Conservation (phyloP, 2,329 filamentous ascomycete genomes). For the Zymoseptoria brevis region DNA sequence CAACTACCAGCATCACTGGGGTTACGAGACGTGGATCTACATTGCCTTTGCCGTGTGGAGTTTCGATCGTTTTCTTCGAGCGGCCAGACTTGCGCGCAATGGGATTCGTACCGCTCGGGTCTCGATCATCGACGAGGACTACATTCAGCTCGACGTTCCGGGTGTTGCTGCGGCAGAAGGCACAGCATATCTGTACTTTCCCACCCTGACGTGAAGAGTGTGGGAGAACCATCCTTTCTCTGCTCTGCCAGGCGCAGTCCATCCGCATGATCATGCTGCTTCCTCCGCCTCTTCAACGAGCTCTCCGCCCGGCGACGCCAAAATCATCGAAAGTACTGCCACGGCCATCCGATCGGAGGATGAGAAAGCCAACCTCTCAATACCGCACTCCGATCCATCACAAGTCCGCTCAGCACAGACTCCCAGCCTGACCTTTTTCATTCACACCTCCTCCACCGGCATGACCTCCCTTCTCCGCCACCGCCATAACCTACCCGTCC, state of each 20-base stretch:
- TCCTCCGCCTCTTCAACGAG: not conserved
- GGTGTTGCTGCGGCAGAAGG: conserved; percentile 31
- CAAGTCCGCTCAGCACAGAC: not conserved
- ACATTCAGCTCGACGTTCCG: conserved; percentile 38
- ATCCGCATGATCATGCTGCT: not conserved
- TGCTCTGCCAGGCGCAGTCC: not conserved
- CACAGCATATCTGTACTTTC: conserved; percentile 45
- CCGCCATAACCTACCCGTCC: conserved; percentile 12
- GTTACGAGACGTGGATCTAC: conserved; percentile 44
- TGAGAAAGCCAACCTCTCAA: not conserved
- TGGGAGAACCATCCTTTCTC: conserved; percentile 54
- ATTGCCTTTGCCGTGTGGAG: conserved; percentile 38
- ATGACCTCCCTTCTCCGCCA: conserved; percentile 29
- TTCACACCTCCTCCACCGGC: conserved; percentile 30
- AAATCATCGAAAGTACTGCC: not conserved
- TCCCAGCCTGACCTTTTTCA: conserved; percentile 30
- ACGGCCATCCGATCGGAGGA: not conserved
- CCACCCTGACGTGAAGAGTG: conserved; percentile 32
- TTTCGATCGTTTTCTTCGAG: conserved; percentile 39
- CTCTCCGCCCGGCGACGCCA: not conserved
- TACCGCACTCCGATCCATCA: not conserved
- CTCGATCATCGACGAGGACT: conserved; percentile 25
- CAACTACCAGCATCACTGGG: conserved; percentile 33
- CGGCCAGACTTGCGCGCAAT: conserved; percentile 32
- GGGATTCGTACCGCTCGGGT: conserved; percentile 34